Evolutionary conservation across 225 moss, liverwort and hornwort genomes (phyloP).

Genomic region (Rhytidiadelphus loreus): DNA sequence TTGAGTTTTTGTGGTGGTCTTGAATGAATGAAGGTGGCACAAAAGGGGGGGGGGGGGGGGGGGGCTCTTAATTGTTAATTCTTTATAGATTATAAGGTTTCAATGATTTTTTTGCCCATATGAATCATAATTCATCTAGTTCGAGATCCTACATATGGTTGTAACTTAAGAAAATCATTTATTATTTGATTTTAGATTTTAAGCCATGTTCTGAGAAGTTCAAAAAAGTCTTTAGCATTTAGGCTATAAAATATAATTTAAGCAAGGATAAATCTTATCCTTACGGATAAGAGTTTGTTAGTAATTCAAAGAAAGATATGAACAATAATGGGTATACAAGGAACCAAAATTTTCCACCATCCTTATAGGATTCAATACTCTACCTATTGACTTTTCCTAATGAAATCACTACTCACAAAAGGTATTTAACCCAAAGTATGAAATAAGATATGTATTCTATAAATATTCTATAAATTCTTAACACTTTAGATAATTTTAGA

Average conservation of each 20-base stretch:
- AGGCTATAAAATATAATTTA: not conserved
- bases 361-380: not conserved
- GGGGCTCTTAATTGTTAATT: not conserved
- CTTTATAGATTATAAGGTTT: not conserved
- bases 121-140: not conserved
- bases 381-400: accelerated
- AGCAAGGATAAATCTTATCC: not conserved
- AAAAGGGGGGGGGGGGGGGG: too few species aligned
- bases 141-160: not conserved
- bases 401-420: not conserved
- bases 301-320: not conserved
- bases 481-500: not conserved
- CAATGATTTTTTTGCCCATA: not conserved
- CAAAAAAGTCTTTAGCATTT: not conserved
- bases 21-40: not conserved
- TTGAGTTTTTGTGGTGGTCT: not conserved
- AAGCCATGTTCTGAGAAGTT: accelerated
- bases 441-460: not conserved
- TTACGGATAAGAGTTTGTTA: accelerated
- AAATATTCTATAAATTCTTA: not conserved
- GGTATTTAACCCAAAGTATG: not conserved
- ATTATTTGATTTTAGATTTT: not conserved
- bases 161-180: not conserved
- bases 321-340: not conserved
- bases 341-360: not conserved